Evolutionary conservation across 306 rosid species (phyloP), one percentile per base, ranked within the genome.

Genomic region (Acacia acuminata): DNA sequence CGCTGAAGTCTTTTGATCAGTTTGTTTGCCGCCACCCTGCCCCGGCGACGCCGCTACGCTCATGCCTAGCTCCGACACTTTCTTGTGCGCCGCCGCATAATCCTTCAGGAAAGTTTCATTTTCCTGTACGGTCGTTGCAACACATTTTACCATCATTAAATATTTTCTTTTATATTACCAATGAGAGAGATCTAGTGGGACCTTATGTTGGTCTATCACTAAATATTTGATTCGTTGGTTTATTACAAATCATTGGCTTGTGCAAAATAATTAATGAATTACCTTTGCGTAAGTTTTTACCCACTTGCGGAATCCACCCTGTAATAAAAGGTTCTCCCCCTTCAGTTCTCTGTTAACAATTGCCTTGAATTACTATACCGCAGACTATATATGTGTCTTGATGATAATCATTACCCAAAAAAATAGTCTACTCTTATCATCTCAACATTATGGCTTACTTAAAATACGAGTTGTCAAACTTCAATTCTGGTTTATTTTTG

Each of bases 51-150:
- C 12, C n/a, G 63, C 63, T n/a, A 0, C 5, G 4, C 27, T 60
- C 36, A 91, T 84, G 82, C 98, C 98, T 3, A 91, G 81, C 84
- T 93, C 94, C 44, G 98, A 96, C 20, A 96, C 90, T 71, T 88
- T 94, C 86, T 90, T 93, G 89, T 96, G 97, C 38, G 99, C 89
- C 12, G 20, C 90, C 8, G 91, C 94, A 80, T 93, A 96, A 75
- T 90, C 96, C 36, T 1, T 12, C 7, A 0, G 1, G 67, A 61
- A 61, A 24, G 19, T 3, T 0, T 12, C 1, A 34, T 24, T 0
- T 12, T 24, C 3, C 67, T 61, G 17, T 5, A 61, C 17, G 17
- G 25, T 58, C 5, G 30, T 22, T 22, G 30, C 65, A 22, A 58
- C 27, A 30, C 27, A 22, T 22, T 22, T 58, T 4, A 10, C 14